Base-by-base conservation (phyloP, 176 grass and related monocot genomes). In the Lolium rigidum region DNA sequence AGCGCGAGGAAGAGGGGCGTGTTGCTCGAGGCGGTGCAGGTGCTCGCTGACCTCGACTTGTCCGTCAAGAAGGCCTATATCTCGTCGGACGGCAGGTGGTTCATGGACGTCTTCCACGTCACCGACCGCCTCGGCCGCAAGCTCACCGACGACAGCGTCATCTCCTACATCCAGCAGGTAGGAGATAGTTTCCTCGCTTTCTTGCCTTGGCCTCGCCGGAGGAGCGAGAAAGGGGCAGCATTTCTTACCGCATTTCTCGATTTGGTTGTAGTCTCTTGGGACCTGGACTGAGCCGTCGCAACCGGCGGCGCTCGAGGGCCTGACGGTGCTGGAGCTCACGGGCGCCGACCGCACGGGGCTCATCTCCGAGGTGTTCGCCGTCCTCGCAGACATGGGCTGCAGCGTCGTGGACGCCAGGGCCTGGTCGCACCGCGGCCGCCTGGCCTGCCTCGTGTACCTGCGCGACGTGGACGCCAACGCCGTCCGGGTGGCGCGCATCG, bases 91-190 rank as follows among this genome's bases (percentile, higher is more conserved):
- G 31, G 31, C 31, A 35, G 31, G 31, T 35, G 31, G 31, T 35
- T 35, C 31, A 35, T 35, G 31, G 31, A 35, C 31, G 31, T 35
- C 3, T 35, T 35, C 31, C 31, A 35, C 3, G 31, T 35, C 31
- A 35, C 31, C 31, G 31, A 35, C 31, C 31, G 31, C 31, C 31
- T 35, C 31, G 31, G 31, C 31, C 31, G 31, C 60, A 99, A 99
- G 84, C 94, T 99, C 90, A 85, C 92, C 82, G 97, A 94, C 82
- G 94, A 90, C 51, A 96, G 90, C 76, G 94, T 99, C 82, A 85
- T 96, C 83, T 22, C 84, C 64, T 99, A 93, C 90, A 94, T 99
- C 84, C 47, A 94, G 50, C 92, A 94, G 92, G 94, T 97, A 59
- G 3, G 47, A 13, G 37, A 68, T 13, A 44, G 15, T 16, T 7